A percentile compares a stretch with the other conserved stretches of the same genome.
These are phyloP conservation scores for Hanseniaspora vineae DNA, from an alignment of 805 yeast species.

Conservation along the genomic window DNA sequence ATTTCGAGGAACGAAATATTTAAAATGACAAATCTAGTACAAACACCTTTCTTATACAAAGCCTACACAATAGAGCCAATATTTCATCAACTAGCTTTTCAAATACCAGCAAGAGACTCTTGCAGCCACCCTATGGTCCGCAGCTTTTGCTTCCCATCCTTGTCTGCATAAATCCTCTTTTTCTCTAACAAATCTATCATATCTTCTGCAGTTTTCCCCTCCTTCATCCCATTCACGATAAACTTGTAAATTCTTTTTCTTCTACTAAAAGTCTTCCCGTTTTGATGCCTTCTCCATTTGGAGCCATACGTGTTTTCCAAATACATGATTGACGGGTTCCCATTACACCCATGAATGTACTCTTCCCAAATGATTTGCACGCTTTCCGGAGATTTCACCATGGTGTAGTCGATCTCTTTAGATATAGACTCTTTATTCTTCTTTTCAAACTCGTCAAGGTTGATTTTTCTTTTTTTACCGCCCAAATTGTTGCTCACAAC, in stretches of 20 bases:
- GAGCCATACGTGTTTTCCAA: slow-evolving; percentile 30
- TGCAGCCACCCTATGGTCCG: slow-evolving; percentile 27
- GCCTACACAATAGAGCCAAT: background rate
- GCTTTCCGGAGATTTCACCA: slow-evolving; percentile 5
- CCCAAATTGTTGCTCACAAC: slow-evolving; percentile 1
- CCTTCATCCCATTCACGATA: slow-evolving; percentile 21
- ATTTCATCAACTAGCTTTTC: background rate
- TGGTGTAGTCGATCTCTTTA: slow-evolving; percentile 1
- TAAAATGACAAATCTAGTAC: no score
- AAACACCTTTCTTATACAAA: background rate
- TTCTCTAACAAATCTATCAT: slow-evolving; percentile 21
- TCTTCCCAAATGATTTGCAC: slow-evolving; percentile 23
- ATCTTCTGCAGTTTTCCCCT: slow-evolving; percentile 23
- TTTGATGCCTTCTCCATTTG: slow-evolving; percentile 28
- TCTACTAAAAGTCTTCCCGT: slow-evolving; percentile 24
- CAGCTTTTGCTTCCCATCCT: slow-evolving; percentile 21
- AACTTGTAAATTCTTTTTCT: slow-evolving; percentile 25
- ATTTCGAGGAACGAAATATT: no score
- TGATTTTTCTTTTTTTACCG: slow-evolving; percentile 1
- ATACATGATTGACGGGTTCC: slow-evolving; percentile 27
- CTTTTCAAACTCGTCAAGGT: background rate
- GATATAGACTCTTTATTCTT: background rate
- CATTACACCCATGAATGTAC: slow-evolving; percentile 28
- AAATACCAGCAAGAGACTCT: slow-evolving; percentile 23
- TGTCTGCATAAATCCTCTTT: slow-evolving; percentile 19